Evolutionary conservation across 2,329 filamentous ascomycete genomes (phyloP).

Genomic region (Magnaporthiopsis poae): DNA sequence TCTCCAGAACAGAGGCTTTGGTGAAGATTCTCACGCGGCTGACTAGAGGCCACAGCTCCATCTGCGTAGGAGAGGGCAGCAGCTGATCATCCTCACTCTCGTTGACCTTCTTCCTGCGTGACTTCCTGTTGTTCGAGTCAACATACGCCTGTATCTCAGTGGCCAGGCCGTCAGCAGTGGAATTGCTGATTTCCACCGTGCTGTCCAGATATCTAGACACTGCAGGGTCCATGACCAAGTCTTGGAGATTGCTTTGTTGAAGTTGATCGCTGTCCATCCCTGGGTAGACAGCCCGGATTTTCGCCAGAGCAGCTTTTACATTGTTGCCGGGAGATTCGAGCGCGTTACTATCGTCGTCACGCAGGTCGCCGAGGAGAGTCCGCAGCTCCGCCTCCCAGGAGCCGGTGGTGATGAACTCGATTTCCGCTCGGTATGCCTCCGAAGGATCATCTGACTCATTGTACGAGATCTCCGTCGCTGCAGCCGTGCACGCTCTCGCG

Average conservation of each 20-base stretch:
- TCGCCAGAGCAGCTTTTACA: slow-evolving; percentile 34
- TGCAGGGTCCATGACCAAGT: slow-evolving; percentile 30
- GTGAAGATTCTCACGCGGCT: not conserved
- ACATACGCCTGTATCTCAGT: slow-evolving; percentile 23
- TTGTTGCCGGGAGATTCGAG: slow-evolving; percentile 27
- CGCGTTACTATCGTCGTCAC: slow-evolving; percentile 28
- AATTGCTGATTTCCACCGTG: slow-evolving; percentile 21
- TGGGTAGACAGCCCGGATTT: slow-evolving; percentile 39
- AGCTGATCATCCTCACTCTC: not conserved
- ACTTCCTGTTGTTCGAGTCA: not conserved
- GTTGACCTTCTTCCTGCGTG: not conserved
- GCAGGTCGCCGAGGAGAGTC: slow-evolving; percentile 37
- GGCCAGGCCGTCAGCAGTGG: slow-evolving; percentile 31
- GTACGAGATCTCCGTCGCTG: slow-evolving; percentile 50
- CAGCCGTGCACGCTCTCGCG: slow-evolving; percentile 53
- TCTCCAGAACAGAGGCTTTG: not conserved
- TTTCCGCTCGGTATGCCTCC: slow-evolving; percentile 38
- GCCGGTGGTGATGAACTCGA: slow-evolving; percentile 44
- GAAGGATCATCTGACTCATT: slow-evolving; percentile 33
- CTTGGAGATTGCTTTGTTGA: slow-evolving; percentile 23
- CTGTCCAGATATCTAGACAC: slow-evolving; percentile 18
- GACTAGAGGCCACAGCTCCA: not conserved
- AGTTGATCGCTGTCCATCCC: slow-evolving; percentile 31
- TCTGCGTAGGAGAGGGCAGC: not conserved
- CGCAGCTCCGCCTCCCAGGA: slow-evolving; percentile 46